phyloP scores from a whole-genome alignment of 805 yeast species.

The Yamadazyma tumulicola region DNA sequence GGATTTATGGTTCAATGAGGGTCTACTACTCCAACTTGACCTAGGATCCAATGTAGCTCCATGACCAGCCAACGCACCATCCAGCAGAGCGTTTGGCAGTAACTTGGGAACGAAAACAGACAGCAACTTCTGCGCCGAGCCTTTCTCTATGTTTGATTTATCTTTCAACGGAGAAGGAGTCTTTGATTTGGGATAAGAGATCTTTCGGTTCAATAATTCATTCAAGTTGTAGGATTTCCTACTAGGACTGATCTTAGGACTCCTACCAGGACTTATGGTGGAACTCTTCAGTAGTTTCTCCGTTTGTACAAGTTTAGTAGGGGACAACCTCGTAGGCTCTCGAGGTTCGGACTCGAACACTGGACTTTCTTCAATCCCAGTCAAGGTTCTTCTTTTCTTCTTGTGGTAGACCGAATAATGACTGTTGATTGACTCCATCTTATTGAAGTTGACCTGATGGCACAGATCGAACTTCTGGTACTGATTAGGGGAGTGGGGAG shows the following conservation, averaged over 20 bases:
- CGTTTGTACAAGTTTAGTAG: background rate
- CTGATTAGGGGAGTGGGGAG: slow-evolving; percentile 1
- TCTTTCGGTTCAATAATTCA: slow-evolving; percentile 20
- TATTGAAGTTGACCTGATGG: slow-evolving; percentile 31
- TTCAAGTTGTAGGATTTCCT: slow-evolving; percentile 37
- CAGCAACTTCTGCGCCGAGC: background rate
- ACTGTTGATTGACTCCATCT: slow-evolving; percentile 48
- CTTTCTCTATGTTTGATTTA: background rate
- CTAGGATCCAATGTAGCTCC: no score
- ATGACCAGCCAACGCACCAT: no score
- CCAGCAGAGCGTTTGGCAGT: no score
- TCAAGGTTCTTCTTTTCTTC: slow-evolving; percentile 34
- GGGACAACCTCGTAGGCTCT: slow-evolving; percentile 1
- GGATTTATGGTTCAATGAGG: background rate
- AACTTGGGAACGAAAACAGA: slow-evolving; percentile 1
- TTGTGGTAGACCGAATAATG: slow-evolving; percentile 41
- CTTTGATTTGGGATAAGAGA: slow-evolving; percentile 9
- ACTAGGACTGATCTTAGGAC: slow-evolving; percentile 34
- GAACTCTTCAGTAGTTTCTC: background rate
- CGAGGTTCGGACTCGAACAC: background rate
- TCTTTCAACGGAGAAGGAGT: slow-evolving; percentile 15
- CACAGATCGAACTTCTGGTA: slow-evolving; percentile 1
- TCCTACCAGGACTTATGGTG: slow-evolving; percentile 17
- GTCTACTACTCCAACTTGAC: background rate
- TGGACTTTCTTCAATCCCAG: slow-evolving; percentile 37